Evolutionary conservation across 1,284 basidiomycete genomes (phyloP).

Genomic region (Microbotryum silenes-acaulis): DNA sequence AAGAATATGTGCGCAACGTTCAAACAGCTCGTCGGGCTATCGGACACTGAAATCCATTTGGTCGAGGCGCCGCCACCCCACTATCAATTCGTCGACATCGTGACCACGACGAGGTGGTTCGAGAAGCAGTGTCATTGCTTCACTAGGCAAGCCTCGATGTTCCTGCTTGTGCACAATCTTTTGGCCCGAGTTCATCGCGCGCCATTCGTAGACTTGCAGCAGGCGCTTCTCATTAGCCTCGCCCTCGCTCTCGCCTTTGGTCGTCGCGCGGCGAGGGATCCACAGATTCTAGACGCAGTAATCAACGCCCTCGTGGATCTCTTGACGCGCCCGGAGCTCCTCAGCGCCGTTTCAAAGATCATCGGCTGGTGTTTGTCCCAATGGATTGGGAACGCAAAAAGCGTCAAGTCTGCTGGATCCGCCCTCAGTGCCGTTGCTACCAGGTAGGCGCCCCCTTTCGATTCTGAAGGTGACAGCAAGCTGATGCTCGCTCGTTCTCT

Average conservation of each 20-base stretch:
- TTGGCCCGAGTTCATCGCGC: constrained; percentile 60
- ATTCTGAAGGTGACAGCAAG: constrained; percentile 1
- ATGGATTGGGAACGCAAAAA: constrained; percentile 14
- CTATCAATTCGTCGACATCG: constrained; percentile 40
- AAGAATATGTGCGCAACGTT: constrained; percentile 6
- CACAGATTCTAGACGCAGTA: constrained; percentile 45
- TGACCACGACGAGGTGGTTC: constrained; percentile 42
- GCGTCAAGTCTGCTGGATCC: too few relatives aligned
- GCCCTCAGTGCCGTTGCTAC: too few relatives aligned
- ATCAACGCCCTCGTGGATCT: constrained; percentile 60
- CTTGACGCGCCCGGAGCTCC: constrained; percentile 61
- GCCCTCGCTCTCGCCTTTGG: constrained; percentile 64
- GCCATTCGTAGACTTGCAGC: constrained; percentile 78
- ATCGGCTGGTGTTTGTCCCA: constrained; percentile 18
- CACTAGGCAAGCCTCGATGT: constrained; percentile 45
- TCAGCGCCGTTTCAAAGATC: constrained; percentile 60
- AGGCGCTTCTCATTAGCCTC: constrained; percentile 64
- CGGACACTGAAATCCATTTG: not conserved
- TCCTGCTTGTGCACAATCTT: constrained; percentile 66
- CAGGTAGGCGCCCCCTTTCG: too few relatives aligned
- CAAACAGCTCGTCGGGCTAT: constrained; percentile 1
- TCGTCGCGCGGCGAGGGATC: constrained; percentile 50
- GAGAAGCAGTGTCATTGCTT: constrained; percentile 6
- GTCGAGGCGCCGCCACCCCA: constrained; percentile 16
- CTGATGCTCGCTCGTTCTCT: constrained; percentile 47